A percentile compares a stretch with the other conserved stretches of the same genome.
Evolutionary conservation across 371 early-diverging fungal species (phyloP).

Genomic region (Pancytospora philotis): DNA sequence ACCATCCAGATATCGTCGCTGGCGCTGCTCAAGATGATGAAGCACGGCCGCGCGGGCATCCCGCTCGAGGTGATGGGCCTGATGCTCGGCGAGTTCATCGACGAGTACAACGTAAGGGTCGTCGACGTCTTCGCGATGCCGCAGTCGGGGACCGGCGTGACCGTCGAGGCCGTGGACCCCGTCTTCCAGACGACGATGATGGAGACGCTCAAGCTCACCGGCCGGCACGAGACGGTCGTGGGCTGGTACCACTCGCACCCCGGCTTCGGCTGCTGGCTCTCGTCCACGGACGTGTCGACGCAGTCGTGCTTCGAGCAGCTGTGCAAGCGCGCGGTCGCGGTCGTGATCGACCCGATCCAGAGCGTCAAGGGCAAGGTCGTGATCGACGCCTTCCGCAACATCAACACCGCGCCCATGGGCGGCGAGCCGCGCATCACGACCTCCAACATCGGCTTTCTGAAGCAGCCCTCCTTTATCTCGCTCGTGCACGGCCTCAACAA

Average conservation of each 20-base stretch:
- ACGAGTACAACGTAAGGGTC: conserved; percentile 97
- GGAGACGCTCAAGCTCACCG: conserved; percentile 96
- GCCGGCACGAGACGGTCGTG: conserved; percentile 94
- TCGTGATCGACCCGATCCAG: conserved; percentile 98
- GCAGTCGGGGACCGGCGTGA: conserved; percentile 95
- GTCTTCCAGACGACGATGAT: conserved; percentile 99
- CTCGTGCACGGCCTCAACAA: conserved; percentile 95
- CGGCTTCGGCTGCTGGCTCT: conserved; percentile 99
- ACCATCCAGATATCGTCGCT: conserved; percentile 95
- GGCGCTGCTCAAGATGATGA: conserved; percentile 81
- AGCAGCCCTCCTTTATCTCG: conserved; percentile 88
- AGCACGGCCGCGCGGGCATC: conserved; percentile 88
- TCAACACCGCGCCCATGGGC: conserved; percentile 78
- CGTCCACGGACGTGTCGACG: conserved; percentile 94
- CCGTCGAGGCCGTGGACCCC: conserved; percentile 97
- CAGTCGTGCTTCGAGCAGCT: conserved; percentile 89
- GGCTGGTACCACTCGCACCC: conserved; percentile 99
- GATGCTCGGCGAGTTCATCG: conserved; percentile 98
- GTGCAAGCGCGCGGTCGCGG: conserved; percentile 89
- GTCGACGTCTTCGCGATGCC: conserved; percentile 99
- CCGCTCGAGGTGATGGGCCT: conserved; percentile 99
- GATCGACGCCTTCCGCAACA: conserved; percentile 96
- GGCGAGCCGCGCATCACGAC: conserved; percentile 96
- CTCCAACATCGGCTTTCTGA: conserved; percentile 93
- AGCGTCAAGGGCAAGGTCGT: conserved; percentile 99